phyloP scores from a whole-genome alignment of 2,329 filamentous ascomycete genomes.

The Cladosporium sp. region DNA sequence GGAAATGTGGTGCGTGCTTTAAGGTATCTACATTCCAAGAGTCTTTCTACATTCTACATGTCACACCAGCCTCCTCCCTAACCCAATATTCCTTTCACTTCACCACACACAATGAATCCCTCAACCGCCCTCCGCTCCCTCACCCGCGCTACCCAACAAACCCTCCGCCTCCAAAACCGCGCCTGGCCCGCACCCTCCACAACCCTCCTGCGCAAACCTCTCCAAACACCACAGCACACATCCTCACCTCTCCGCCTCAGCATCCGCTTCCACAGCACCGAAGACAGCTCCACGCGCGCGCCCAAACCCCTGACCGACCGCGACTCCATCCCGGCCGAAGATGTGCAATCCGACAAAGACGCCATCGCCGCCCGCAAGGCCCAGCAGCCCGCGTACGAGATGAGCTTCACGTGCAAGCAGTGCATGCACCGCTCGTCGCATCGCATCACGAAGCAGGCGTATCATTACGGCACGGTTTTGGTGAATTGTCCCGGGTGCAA shows the following conservation, averaged over 20 bases:
- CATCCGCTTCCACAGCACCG: constrained; percentile 10
- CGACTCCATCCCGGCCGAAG: constrained; percentile 14
- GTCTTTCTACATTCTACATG: too few species aligned
- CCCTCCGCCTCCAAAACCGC: constrained; percentile 22
- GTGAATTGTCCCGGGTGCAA: constrained; percentile 84
- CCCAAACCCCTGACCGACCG: constrained; percentile 28
- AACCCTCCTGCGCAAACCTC: constrained; percentile 13
- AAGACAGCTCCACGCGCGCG: constrained; percentile 11
- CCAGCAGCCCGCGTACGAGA: constrained; percentile 66
- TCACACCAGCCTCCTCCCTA: background rate
- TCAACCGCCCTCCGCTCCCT: constrained; percentile 31
- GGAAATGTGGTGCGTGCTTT: too few species aligned
- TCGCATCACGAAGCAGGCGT: constrained; percentile 86
- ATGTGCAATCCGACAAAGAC: constrained; percentile 24
- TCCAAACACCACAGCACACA: constrained; percentile 12
- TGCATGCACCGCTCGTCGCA: constrained; percentile 79
- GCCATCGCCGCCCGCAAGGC: constrained; percentile 38
- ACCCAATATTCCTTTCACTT: background rate
- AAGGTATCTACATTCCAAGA: too few species aligned
- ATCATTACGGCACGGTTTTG: constrained; percentile 83
- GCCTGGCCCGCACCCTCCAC: constrained; percentile 16
- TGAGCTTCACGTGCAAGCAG: constrained; percentile 83
- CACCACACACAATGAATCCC: constrained; percentile 9
- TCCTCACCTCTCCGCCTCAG: constrained; percentile 9
- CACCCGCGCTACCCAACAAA: constrained; percentile 28